A percentile compares a stretch with the other conserved stretches of the same genome.
Evolutionary conservation across 148 eudicot genomes (phyloP).

Genomic region (Mesembryanthemum crystallinum): DNA sequence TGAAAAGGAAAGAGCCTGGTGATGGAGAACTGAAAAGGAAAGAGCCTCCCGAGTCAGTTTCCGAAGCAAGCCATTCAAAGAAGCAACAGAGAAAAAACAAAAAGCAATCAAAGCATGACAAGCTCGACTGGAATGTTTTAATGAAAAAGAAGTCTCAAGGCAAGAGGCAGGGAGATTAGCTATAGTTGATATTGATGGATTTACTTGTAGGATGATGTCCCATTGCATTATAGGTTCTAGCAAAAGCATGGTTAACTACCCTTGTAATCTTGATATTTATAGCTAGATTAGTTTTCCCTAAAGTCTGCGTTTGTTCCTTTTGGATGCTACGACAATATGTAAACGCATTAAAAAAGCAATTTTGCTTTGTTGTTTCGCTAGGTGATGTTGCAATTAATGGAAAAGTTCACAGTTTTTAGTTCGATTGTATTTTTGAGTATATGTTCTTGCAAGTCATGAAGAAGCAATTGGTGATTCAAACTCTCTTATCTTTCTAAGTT

Average conservation of each 20-base stretch:
- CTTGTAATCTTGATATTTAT: constrained; percentile 6
- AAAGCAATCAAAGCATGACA: constrained; percentile 52
- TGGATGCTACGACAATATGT: neutral
- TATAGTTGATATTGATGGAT: neutral
- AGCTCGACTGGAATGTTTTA: constrained; percentile 65
- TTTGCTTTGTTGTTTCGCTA: neutral
- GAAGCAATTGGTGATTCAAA: too few relatives aligned
- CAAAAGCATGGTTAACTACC: neutral
- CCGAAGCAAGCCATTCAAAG: constrained; percentile 35
- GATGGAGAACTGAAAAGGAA: constrained; percentile 58
- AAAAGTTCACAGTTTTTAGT: too few relatives aligned
- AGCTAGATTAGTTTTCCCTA: neutral
- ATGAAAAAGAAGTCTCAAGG: constrained; percentile 56
- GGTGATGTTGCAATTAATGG: too few relatives aligned
- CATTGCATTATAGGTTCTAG: neutral
- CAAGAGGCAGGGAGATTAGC: constrained; percentile 27
- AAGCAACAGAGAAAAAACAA: constrained; percentile 40
- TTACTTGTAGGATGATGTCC: constrained; percentile 5
- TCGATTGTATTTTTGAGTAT: too few relatives aligned
- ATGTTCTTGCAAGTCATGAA: too few relatives aligned
- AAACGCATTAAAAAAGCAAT: neutral
- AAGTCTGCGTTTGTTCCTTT: neutral
- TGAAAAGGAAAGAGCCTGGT: constrained; percentile 54
- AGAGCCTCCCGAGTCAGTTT: constrained; percentile 34
- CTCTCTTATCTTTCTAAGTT: too few relatives aligned